phyloP scores from a whole-genome alignment of 2,329 filamentous ascomycete species.

The Penicillium sp. region DNA sequence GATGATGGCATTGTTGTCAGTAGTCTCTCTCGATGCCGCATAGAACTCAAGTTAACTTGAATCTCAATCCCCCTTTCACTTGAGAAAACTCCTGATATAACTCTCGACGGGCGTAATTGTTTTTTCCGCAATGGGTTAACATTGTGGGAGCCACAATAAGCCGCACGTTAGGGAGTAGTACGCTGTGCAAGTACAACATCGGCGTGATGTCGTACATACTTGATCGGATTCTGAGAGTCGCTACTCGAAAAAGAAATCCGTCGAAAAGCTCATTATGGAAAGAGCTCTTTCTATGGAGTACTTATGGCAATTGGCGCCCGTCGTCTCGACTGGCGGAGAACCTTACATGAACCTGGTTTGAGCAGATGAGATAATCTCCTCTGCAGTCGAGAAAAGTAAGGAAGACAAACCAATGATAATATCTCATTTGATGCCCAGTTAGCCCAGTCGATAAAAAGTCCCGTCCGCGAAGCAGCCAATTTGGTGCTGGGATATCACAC shows the following conservation, averaged over 20 bases:
- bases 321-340: too few relatives aligned
- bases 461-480: neutral
- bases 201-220: neutral
- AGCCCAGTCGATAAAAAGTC: neutral
- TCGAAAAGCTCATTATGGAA: too few relatives aligned
- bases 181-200: neutral
- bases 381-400: neutral
- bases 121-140: neutral
- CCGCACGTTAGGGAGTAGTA: neutral
- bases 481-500: conserved; percentile 16
- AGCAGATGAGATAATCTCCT: too few relatives aligned
- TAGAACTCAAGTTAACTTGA: neutral
- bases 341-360: too few relatives aligned
- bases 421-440: neutral
- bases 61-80: neutral
- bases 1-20: neutral
- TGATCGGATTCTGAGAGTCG: too few relatives aligned
- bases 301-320: too few relatives aligned
- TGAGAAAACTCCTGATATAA: neutral
- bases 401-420: neutral
- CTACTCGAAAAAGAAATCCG: too few relatives aligned
- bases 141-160: neutral
- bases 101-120: neutral
- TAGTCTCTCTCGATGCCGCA: neutral
- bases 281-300: too few relatives aligned